These are phyloP conservation scores for Trichoderma breve DNA, from an alignment of 2,329 filamentous ascomycete species.

Conservation along the genomic window DNA sequence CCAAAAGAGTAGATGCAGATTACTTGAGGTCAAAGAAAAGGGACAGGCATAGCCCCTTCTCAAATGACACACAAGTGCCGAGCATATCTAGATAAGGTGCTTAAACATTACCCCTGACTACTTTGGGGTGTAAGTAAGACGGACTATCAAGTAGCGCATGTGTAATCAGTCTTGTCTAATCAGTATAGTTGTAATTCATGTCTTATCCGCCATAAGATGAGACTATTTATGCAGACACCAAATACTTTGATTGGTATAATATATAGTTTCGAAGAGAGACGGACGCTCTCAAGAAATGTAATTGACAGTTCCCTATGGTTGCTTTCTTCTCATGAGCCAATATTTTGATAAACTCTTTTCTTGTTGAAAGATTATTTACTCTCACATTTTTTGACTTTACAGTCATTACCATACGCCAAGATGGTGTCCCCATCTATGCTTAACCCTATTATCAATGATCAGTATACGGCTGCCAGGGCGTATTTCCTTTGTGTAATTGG, in stretches of 20 bases:
- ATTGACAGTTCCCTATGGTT: background rate
- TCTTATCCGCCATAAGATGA: background rate
- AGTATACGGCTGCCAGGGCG: constrained; percentile 23
- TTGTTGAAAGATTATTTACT: background rate
- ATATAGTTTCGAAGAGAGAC: background rate
- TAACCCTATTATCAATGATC: constrained; percentile 22
- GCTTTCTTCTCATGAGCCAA: background rate
- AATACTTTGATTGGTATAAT: background rate
- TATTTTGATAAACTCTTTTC: background rate
- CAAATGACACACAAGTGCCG: background rate
- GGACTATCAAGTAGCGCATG: background rate
- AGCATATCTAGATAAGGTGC: background rate
- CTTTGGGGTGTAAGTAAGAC: background rate
- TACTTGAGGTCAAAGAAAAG: background rate
- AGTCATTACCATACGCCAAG: background rate
- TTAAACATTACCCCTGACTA: background rate
- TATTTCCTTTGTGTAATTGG: constrained; percentile 26
- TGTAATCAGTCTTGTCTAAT: background rate
- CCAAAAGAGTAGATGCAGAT: background rate
- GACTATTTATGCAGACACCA: background rate
- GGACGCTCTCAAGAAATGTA: background rate
- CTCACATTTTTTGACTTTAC: background rate
- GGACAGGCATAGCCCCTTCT: background rate
- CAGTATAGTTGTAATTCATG: background rate
- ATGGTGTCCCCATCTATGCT: constrained; percentile 19